These are phyloP conservation scores for Clavispora carvajalis DNA, from an alignment of 805 yeast species.

Conservation along the genomic window DNA sequence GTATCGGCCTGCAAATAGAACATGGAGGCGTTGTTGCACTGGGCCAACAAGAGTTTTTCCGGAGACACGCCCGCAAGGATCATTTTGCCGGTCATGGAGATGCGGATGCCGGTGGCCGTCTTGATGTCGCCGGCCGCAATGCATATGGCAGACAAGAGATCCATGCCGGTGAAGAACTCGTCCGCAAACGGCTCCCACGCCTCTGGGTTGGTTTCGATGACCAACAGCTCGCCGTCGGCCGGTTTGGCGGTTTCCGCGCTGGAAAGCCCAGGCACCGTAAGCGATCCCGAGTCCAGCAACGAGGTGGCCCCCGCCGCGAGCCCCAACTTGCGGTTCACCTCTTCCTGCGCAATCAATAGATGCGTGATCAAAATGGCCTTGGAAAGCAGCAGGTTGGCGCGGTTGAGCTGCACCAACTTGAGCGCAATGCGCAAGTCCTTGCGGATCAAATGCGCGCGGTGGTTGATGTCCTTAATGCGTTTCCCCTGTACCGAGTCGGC, in stretches of 20 bases:
- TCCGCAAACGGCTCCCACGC: conserved; percentile 73
- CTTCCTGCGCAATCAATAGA: conserved; percentile 60
- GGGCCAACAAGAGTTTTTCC: conserved; percentile 57
- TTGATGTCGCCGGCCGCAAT: conserved; percentile 63
- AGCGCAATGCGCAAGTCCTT: conserved; percentile 66
- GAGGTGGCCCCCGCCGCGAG: conserved; percentile 1
- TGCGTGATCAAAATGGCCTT: conserved; percentile 60
- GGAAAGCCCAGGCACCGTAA: neutral
- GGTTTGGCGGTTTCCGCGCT: neutral
- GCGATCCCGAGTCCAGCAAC: conserved; percentile 1
- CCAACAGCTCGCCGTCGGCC: conserved; percentile 9
- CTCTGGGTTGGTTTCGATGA: conserved; percentile 34
- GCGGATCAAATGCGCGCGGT: conserved; percentile 57
- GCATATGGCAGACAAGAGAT: conserved; percentile 66
- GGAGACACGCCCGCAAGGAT: conserved; percentile 63
- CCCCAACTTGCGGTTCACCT: conserved; percentile 43
- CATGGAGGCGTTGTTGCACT: conserved; percentile 66
- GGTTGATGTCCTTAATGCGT: conserved; percentile 18
- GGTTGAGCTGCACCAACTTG: conserved; percentile 57
- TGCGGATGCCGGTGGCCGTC: conserved; percentile 55
- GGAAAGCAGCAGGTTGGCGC: conserved; percentile 40
- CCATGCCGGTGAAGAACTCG: conserved; percentile 75
- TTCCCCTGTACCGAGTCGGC: conserved; percentile 23
- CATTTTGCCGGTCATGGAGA: conserved; percentile 68
- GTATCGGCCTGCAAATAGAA: conserved; percentile 64